These are phyloP conservation scores for Salix brachista DNA, from an alignment of 345 rosid species.

Conservation along the genomic window DNA sequence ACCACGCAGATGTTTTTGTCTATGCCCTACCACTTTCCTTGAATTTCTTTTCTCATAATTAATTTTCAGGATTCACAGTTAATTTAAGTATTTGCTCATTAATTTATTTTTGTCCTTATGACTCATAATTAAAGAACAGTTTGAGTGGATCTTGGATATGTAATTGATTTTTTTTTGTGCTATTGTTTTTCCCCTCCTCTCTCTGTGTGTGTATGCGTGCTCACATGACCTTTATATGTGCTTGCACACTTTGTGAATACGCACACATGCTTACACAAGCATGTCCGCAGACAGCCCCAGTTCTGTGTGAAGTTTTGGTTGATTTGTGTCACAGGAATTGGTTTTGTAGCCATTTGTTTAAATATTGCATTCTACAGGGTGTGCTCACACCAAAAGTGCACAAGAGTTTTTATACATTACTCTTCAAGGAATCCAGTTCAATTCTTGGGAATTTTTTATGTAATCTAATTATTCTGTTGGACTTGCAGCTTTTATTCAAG, in stretches of 20 bases:
- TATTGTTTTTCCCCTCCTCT: not conserved
- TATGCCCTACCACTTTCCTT: not conserved
- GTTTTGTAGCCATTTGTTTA: not conserved
- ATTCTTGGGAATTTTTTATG: not conserved
- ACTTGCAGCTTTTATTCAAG: slow-evolving; percentile 78
- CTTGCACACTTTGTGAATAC: not conserved
- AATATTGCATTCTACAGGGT: not conserved
- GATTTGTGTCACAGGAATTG: too few relatives aligned
- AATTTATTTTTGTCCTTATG: too few relatives aligned
- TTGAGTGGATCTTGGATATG: not conserved
- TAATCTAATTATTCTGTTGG: slow-evolving; percentile 10
- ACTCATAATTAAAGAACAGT: not conserved
- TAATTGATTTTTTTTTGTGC: not conserved
- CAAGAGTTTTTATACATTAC: not conserved
- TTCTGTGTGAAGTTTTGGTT: too few relatives aligned
- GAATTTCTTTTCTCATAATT: not conserved
- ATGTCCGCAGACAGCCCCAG: too few relatives aligned
- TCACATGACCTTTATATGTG: not conserved
- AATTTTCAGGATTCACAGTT: slow-evolving; percentile 1
- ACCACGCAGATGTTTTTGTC: not conserved
- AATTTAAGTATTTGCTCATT: too few relatives aligned
- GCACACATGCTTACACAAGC: too few relatives aligned
- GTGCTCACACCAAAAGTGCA: not conserved
- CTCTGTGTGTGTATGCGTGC: not conserved
- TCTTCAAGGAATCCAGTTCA: not conserved